Conservation (phyloP, 345 rosid species). For the Xanthoceras sorbifolium region DNA sequence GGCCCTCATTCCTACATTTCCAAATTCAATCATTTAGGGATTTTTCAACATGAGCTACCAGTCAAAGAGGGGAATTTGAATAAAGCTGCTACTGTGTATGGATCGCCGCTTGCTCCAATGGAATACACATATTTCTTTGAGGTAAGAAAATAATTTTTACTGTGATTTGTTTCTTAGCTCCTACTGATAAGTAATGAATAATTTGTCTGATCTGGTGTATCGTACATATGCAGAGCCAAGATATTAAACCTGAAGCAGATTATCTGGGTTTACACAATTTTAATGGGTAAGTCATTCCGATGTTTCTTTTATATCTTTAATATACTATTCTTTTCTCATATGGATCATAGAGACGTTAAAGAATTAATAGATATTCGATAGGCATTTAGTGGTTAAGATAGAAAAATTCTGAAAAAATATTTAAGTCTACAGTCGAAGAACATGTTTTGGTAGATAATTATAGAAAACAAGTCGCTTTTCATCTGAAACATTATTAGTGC, state of each 20-base stretch:
- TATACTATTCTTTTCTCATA: not conserved
- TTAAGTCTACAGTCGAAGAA: not conserved
- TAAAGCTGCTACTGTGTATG: conserved; percentile 51
- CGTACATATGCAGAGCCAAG: conserved; percentile 57
- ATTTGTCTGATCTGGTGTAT: not conserved
- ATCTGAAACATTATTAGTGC: not conserved
- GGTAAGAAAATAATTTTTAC: conserved; percentile 40
- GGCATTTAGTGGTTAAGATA: not conserved
- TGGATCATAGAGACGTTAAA: not conserved
- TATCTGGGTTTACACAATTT: conserved; percentile 44
- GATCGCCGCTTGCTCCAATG: conserved; percentile 70
- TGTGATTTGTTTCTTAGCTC: not conserved
- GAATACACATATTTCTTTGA: conserved; percentile 77
- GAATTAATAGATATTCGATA: not conserved
- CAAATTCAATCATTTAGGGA: conserved; percentile 20
- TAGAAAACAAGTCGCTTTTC: not conserved
- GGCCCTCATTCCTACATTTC: conserved; percentile 50
- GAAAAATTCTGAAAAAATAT: not conserved
- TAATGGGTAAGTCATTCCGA: conserved; percentile 52
- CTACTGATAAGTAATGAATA: not conserved
- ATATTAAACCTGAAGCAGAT: conserved; percentile 74
- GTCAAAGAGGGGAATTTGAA: conserved; percentile 28
- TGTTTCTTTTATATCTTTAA: conserved; percentile 8
- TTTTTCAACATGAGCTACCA: conserved; percentile 27
- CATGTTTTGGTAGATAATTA: not conserved